Evolutionary conservation across 495 filamentous ascomycete species (phyloP).

Genomic region (Pyrenula aspistea): DNA sequence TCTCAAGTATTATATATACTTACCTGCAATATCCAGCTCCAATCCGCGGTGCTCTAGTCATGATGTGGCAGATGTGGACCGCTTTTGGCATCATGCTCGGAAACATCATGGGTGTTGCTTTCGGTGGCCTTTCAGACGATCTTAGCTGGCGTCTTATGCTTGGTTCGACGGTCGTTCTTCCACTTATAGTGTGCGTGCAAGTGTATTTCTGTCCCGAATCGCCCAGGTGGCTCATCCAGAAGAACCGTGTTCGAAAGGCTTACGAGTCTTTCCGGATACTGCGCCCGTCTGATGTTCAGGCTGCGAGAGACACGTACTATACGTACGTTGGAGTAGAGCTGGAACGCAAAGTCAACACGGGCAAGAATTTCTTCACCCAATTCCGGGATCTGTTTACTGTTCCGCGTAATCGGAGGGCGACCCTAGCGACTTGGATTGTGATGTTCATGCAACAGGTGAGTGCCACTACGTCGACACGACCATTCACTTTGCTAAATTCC

Average conservation of each 20-base stretch:
- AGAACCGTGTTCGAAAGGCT: slow-evolving; percentile 29
- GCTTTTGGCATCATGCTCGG: slow-evolving; percentile 76
- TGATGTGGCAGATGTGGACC: slow-evolving; percentile 52
- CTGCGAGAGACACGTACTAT: slow-evolving; percentile 43
- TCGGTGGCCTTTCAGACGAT: slow-evolving; percentile 27
- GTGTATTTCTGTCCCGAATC: slow-evolving; percentile 57
- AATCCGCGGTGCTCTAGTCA: slow-evolving; percentile 48
- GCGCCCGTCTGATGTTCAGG: slow-evolving; percentile 33
- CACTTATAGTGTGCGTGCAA: slow-evolving; percentile 30
- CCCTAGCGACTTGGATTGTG: slow-evolving; percentile 34
- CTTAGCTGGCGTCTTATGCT: slow-evolving; percentile 35
- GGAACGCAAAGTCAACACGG: slow-evolving; percentile 30
- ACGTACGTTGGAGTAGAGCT: slow-evolving; percentile 32
- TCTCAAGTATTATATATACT: too few species aligned
- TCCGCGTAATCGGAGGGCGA: slow-evolving; percentile 41
- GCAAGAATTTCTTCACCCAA: slow-evolving; percentile 33
- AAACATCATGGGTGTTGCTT: slow-evolving; percentile 59
- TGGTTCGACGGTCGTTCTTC: slow-evolving; percentile 31
- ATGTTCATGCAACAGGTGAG: slow-evolving; percentile 35
- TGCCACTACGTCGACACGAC: neutral
- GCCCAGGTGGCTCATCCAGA: slow-evolving; percentile 54
- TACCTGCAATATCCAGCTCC: slow-evolving; percentile 21
- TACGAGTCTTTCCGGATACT: slow-evolving; percentile 32
- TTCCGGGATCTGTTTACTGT: slow-evolving; percentile 41
- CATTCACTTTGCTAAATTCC: neutral